Conservation (phyloP, 129 eudicot species). For the Daucus carota region DH1_v3.0 NC_030383.2:57736501-57737000, state of each 20-base stretch:
- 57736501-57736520: too few relatives aligned
- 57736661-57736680: constrained; percentile 13
- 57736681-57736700: constrained; percentile 70
- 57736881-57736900: constrained; percentile 90
- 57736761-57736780: constrained; percentile 91
- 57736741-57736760: constrained; percentile 85
- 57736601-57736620: too few relatives aligned
- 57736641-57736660: too few relatives aligned
- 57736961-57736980: neutral
- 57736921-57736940: constrained; percentile 83
- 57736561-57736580: too few relatives aligned
- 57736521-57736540: too few relatives aligned
- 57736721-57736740: constrained; percentile 92
- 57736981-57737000: too few relatives aligned
- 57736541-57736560: too few relatives aligned
- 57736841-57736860: constrained; percentile 82
- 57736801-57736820: constrained; percentile 46
- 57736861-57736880: constrained; percentile 84
- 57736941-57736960: constrained; percentile 50
- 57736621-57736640: too few relatives aligned
- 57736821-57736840: constrained; percentile 79
- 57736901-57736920: constrained; percentile 96
- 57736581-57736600: too few relatives aligned
- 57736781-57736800: constrained; percentile 49
- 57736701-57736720: constrained; percentile 94